A percentile compares a stretch with the other conserved stretches of the same genome.
Evolutionary conservation across 352 stramenopile genomes (phyloP).

Genomic region (Globisporangium solare): DNA sequence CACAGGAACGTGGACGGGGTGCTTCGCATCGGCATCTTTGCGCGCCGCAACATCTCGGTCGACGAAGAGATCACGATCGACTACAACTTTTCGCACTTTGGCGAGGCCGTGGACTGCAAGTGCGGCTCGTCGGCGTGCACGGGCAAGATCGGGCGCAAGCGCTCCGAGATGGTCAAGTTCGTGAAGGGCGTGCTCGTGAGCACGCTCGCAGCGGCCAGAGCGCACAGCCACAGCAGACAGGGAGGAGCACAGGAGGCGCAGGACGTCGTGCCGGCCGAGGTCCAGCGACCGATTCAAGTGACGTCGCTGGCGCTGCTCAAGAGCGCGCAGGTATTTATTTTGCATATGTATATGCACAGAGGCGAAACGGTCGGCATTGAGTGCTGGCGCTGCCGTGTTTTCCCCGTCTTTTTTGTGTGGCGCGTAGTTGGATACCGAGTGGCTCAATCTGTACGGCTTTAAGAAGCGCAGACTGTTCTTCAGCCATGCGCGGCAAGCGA

Average conservation of each 20-base stretch:
- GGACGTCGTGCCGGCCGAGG: slow-evolving; percentile 33
- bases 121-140: slow-evolving; percentile 69
- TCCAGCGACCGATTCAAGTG: slow-evolving; percentile 58
- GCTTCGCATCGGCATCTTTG: slow-evolving; percentile 77
- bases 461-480: slow-evolving; percentile 66
- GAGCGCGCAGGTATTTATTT: slow-evolving; percentile 49
- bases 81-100: slow-evolving; percentile 85
- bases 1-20: slow-evolving; percentile 71
- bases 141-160: slow-evolving; percentile 71
- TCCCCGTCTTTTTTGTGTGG: neutral
- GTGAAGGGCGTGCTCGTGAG: slow-evolving; percentile 9
- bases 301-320: slow-evolving; percentile 76
- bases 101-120: slow-evolving; percentile 69
- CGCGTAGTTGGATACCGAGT: slow-evolving; percentile 54
- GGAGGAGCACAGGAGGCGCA: slow-evolving; percentile 8
- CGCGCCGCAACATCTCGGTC: slow-evolving; percentile 43
- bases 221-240: slow-evolving; percentile 11
- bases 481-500: slow-evolving; percentile 22
- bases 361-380: neutral
- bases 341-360: neutral
- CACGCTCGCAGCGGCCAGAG: neutral
- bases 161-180: slow-evolving; percentile 30
- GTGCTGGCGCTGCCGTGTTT: neutral
- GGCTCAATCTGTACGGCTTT: slow-evolving; percentile 58
- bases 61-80: slow-evolving; percentile 82